phyloP scores from a whole-genome alignment of 1,284 basidiomycete genomes.

The Fomitopsis betulina region DNA sequence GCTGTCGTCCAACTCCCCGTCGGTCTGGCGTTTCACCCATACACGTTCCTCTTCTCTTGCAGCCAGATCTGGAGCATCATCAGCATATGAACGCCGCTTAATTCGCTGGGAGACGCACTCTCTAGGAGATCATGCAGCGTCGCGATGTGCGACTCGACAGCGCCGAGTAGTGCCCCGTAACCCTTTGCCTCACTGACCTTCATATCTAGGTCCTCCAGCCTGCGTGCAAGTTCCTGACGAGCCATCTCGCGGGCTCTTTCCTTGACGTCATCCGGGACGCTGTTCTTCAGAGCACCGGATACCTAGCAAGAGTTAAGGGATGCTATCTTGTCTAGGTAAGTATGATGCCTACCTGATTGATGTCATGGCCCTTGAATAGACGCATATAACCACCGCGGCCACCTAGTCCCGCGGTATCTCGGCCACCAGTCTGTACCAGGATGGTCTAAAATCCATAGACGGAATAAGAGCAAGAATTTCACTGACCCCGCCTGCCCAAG shows the following conservation, averaged over 20 bases:
- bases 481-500: slow-evolving; percentile 57
- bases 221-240: slow-evolving; percentile 50
- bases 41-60: slow-evolving; percentile 65
- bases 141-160: slow-evolving; percentile 55
- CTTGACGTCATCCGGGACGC: slow-evolving; percentile 55
- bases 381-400: slow-evolving; percentile 64
- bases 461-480: neutral
- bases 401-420: slow-evolving; percentile 63
- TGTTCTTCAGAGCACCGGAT: slow-evolving; percentile 48
- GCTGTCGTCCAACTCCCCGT: slow-evolving; percentile 63
- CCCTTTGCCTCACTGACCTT: slow-evolving; percentile 47
- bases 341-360: slow-evolving; percentile 44
- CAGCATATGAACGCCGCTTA: neutral
- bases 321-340: neutral
- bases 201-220: slow-evolving; percentile 62
- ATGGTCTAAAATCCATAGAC: neutral
- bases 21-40: slow-evolving; percentile 66
- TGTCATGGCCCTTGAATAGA: slow-evolving; percentile 57
- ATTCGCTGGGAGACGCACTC: slow-evolving; percentile 33
- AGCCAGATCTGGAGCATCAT: slow-evolving; percentile 43
- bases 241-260: slow-evolving; percentile 65
- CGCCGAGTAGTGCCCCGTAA: slow-evolving; percentile 46
- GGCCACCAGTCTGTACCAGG: slow-evolving; percentile 48
- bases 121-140: slow-evolving; percentile 56
- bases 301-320: slow-evolving; percentile 29